These are phyloP conservation scores for Dactylorhiza incarnata DNA, from an alignment of 106 monocot species.

Conservation along the genomic window DNA sequence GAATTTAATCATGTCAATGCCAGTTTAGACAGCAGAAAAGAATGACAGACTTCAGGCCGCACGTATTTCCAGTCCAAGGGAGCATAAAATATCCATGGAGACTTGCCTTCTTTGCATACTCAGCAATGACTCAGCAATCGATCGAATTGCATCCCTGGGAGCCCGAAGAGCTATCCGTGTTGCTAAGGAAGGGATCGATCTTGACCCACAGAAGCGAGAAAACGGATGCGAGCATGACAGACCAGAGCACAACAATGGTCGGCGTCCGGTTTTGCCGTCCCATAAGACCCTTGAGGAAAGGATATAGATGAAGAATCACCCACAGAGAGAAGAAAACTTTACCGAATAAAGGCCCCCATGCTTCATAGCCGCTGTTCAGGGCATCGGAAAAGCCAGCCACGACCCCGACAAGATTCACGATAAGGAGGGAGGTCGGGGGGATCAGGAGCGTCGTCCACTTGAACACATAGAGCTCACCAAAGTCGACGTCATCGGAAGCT, in stretches of 20 bases:
- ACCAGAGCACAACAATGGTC: conserved; percentile 92
- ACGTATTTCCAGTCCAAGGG: too few relatives aligned
- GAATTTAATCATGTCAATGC: too few relatives aligned
- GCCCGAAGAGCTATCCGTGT: conserved; percentile 6
- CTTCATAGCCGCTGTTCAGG: conserved; percentile 84
- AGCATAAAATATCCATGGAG: too few relatives aligned
- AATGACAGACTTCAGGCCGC: too few relatives aligned
- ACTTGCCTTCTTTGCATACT: not conserved
- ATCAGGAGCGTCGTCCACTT: conserved; percentile 92
- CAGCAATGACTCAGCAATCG: conserved; percentile 44
- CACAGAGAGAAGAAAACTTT: conserved; percentile 90
- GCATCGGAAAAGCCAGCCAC: conserved; percentile 91
- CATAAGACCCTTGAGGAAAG: conserved; percentile 97
- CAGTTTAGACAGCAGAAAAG: too few relatives aligned
- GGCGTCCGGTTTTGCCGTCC: conserved; percentile 91
- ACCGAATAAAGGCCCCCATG: conserved; percentile 90
- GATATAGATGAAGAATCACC: conserved; percentile 95
- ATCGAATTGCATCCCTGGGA: conserved; percentile 53
- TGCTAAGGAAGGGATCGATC: conserved; percentile 78
- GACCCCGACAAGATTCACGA: conserved; percentile 77
- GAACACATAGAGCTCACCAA: conserved; percentile 68
- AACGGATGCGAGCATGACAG: conserved; percentile 77
- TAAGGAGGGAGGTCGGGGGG: conserved; percentile 73
- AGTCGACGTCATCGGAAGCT: conserved; percentile 62
- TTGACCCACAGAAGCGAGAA: conserved; percentile 96